Percentiles rank a stretch among this genome's conserved stretches.
Conservation (phyloP, 257 asterid genomes). For the Coffea eugenioides region DNA sequence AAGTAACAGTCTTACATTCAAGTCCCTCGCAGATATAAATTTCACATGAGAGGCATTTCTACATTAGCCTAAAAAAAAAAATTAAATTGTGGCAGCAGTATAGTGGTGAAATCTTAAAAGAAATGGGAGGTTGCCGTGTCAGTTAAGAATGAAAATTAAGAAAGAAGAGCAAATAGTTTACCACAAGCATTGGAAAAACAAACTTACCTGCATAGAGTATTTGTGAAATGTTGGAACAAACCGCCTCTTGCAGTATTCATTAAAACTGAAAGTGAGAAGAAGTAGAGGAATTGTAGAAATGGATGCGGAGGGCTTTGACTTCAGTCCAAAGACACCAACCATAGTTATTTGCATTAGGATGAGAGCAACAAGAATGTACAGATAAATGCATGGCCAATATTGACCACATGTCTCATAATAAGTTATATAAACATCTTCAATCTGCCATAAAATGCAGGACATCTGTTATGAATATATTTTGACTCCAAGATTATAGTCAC, state of each 20-base stretch:
- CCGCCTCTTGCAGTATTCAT: constrained; percentile 85
- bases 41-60: not conserved
- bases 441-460: constrained; percentile 41
- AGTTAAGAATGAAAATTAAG: not conserved
- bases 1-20: no score
- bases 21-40: no score
- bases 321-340: constrained; percentile 93
- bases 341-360: constrained; percentile 77
- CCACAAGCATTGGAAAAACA: not conserved
- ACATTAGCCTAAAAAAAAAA: not conserved
- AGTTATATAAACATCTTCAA: constrained; percentile 77
- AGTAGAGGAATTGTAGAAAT: constrained; percentile 70
- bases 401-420: constrained; percentile 87
- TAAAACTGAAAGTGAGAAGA: constrained; percentile 64
- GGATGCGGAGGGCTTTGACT: constrained; percentile 89
- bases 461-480: not conserved
- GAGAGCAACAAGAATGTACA: constrained; percentile 67
- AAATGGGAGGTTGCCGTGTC: not conserved
- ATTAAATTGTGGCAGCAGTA: not conserved
- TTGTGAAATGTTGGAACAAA: constrained; percentile 72
- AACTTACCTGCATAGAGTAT: constrained; percentile 68
- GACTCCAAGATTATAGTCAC: not conserved
- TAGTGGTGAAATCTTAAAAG: not conserved
- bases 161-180: not conserved
- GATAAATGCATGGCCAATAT: constrained; percentile 91